Base-by-base conservation (phyloP, 805 yeast species). In the Wickerhamiella shivajii region DNA sequence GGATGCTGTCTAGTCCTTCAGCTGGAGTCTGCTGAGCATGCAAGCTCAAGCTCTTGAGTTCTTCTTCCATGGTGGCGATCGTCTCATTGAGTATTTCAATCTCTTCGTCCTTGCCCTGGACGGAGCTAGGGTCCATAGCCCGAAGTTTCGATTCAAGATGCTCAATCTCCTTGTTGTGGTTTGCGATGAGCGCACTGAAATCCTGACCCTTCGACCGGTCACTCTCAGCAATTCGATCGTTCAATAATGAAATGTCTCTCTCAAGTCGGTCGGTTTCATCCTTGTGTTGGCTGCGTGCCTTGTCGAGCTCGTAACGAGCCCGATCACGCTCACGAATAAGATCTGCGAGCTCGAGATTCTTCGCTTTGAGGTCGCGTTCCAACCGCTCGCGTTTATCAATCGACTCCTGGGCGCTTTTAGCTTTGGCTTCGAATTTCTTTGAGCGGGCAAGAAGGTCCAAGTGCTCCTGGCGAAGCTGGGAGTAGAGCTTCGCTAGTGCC, bases 391-490 rank as follows among this genome's bases (percentile, higher is more conserved):
- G 72, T 55, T 74, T 77, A 42, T 77, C 77, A 41, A 84, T 69
- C 0, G 93, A 78, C 56, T 84, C 95, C 52, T 83, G 93, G 8
- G 95, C 95, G 26, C 74, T 67, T 10, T 84, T 77, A 3, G 90
- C 92, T 56, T 79, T 80, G 44, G 81, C 79, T 56, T 83, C 92
- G 29, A 76, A 65, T 45, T 77, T 74, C 52, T 85, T 84, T 51
- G 76, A 76, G 50, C 76, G 77, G 33, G 77, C 65, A 50, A 85
- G 64, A 36, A 84, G 57, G 41, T 74, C 77, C 48, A 85, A 64
- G 51, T 85, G 95, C 56, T 85, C 96, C 56, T 80, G 92, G 50
- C 96, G 76, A 45, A 85, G 63, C 56, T 84, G 94, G 2, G 93
- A 75, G 54, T 85, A 85, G 43, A 85, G 63, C 49, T 81, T 81